phyloP scores from a whole-genome alignment of 179 eudicot genomes.

The Sideroxylon spinosum region DNA sequence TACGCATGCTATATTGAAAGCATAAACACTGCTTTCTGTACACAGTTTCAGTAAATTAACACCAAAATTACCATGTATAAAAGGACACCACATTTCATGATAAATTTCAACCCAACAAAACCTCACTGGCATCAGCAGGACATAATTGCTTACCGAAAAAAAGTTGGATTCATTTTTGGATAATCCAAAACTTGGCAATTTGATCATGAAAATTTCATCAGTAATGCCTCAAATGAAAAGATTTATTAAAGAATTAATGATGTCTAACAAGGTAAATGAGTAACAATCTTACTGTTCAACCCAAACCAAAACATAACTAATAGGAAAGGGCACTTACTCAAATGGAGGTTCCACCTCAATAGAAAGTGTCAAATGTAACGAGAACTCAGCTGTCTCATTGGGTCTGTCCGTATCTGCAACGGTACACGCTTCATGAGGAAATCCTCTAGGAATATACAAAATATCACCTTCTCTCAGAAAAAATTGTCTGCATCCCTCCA shows the following conservation, averaged over 20 bases:
- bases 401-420: constrained; percentile 25
- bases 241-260: background rate
- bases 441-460: constrained; percentile 86
- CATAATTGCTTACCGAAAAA: background rate
- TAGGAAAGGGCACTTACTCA: constrained; percentile 52
- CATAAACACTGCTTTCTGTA: background rate
- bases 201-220: background rate
- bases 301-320: background rate
- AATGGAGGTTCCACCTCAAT: constrained; percentile 88
- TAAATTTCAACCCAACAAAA: background rate
- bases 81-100: background rate
- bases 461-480: constrained; percentile 73
- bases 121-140: background rate
- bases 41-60: no score
- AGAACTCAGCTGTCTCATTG: constrained; percentile 30
- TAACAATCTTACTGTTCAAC: background rate
- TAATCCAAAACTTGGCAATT: background rate
- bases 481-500: constrained; percentile 32
- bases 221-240: background rate
- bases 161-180: background rate
- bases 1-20: background rate
- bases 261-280: background rate
- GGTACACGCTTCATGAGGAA: constrained; percentile 76
- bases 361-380: constrained; percentile 77
- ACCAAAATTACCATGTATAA: no score